phyloP scores from a whole-genome alignment of 2,329 filamentous ascomycete genomes.

The Dactylellina haptotyla region DNA sequence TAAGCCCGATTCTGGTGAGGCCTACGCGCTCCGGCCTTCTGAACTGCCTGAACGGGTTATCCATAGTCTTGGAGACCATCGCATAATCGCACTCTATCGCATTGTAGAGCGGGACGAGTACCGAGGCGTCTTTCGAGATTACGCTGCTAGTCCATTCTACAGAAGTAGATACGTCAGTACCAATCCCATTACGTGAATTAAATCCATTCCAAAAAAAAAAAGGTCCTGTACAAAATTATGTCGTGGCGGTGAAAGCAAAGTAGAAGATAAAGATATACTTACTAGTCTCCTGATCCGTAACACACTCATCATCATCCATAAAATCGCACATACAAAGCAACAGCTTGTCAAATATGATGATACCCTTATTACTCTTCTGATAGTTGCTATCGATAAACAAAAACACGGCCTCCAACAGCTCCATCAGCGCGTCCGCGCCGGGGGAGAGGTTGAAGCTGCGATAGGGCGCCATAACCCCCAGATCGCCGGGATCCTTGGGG shows the following conservation, averaged over 20 bases:
- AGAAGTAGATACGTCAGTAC: not conserved
- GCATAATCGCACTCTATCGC: constrained; percentile 46
- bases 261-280: not conserved
- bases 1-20: constrained; percentile 35
- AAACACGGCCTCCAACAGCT: constrained; percentile 34
- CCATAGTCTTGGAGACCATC: constrained; percentile 2
- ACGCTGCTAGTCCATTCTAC: constrained; percentile 17
- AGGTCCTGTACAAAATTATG: not conserved
- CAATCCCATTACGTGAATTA: not conserved
- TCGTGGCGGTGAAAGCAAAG: not conserved
- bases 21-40: constrained; percentile 14
- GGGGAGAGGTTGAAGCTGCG: constrained; percentile 44
- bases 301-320: constrained; percentile 13
- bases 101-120: constrained; percentile 32
- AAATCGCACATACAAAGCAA: constrained; percentile 26
- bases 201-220: not conserved
- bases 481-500: constrained; percentile 24
- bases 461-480: constrained; percentile 44
- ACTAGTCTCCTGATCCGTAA: constrained; percentile 22
- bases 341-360: constrained; percentile 34
- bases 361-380: constrained; percentile 24
- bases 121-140: constrained; percentile 22
- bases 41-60: constrained; percentile 43
- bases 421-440: constrained; percentile 38
- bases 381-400: constrained; percentile 31